Evolutionary conservation across 768 basidiomycete species (phyloP).

Genomic region (Lentinula edodes): DNA sequence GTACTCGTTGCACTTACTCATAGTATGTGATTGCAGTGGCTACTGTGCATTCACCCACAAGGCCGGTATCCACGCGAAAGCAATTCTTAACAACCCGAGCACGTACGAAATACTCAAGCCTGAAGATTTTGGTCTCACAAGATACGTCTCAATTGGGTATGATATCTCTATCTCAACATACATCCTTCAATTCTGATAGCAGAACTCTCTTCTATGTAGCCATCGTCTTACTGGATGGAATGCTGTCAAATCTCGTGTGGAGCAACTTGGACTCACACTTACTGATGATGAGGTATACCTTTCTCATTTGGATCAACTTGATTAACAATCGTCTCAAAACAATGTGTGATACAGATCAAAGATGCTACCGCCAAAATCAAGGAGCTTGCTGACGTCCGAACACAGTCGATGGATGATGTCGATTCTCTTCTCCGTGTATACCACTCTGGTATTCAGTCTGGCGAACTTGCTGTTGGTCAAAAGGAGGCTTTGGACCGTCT

Average conservation of each 20-base stretch:
- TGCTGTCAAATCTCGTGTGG: slow-evolving; percentile 98
- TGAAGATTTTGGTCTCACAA: slow-evolving; percentile 95
- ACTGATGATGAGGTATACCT: slow-evolving; percentile 77
- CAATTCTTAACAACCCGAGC: slow-evolving; percentile 97
- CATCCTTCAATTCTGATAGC: neutral
- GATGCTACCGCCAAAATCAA: slow-evolving; percentile 99
- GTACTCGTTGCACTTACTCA: neutral
- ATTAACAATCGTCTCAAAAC: neutral
- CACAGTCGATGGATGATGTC: slow-evolving; percentile 99
- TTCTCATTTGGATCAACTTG: neutral
- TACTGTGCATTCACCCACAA: slow-evolving; percentile 99
- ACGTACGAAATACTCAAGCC: slow-evolving; percentile 99
- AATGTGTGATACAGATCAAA: slow-evolving; percentile 60
- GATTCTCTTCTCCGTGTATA: slow-evolving; percentile 95
- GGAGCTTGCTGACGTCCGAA: slow-evolving; percentile 96
- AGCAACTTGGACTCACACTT: slow-evolving; percentile 87
- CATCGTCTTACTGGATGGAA: slow-evolving; percentile 99
- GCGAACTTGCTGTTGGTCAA: slow-evolving; percentile 91
- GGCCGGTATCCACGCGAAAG: slow-evolving; percentile 99
- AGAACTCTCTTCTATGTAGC: slow-evolving; percentile 26
- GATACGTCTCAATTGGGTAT: slow-evolving; percentile 96
- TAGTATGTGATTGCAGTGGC: slow-evolving; percentile 49
- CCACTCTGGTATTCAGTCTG: slow-evolving; percentile 89
- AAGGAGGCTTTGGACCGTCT: slow-evolving; percentile 86
- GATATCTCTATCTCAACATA: slow-evolving; percentile 13